Conservation (phyloP, 306 rosid species). For the Malus orientalis region DNA sequence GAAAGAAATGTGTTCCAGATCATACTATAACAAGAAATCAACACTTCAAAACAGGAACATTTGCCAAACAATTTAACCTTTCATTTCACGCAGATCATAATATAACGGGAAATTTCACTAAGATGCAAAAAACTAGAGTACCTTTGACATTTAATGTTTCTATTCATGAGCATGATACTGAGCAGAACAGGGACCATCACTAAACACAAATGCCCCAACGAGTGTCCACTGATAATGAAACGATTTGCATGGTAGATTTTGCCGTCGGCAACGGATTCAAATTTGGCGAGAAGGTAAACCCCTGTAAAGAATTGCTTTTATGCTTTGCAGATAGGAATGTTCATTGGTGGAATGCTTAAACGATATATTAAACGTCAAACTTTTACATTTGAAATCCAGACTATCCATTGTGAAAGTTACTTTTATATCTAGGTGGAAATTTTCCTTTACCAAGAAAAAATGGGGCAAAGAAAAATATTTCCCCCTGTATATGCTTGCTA, state of each 20-base stretch:
- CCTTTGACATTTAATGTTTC: constrained; percentile 39
- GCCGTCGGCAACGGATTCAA: constrained; percentile 49
- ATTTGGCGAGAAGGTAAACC: constrained; percentile 51
- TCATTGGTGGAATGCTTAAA: background rate
- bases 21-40: background rate
- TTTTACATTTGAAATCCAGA: background rate
- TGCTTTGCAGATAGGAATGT: background rate
- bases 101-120: background rate
- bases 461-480: background rate
- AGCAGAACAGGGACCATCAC: constrained; percentile 43
- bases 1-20: background rate
- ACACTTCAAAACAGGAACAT: background rate
- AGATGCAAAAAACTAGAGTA: constrained; percentile 8
- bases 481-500: background rate
- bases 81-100: background rate
- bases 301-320: constrained; percentile 25
- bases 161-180: constrained; percentile 50
- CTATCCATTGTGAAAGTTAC: background rate
- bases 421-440: background rate
- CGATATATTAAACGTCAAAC: background rate
- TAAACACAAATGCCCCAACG: constrained; percentile 52
- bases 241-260: constrained; percentile 40
- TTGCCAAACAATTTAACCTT: background rate
- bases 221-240: constrained; percentile 52
- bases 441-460: background rate